These are phyloP conservation scores for Ruellia speciosa DNA, from an alignment of 305 asterid species.

Conservation along the genomic window DNA sequence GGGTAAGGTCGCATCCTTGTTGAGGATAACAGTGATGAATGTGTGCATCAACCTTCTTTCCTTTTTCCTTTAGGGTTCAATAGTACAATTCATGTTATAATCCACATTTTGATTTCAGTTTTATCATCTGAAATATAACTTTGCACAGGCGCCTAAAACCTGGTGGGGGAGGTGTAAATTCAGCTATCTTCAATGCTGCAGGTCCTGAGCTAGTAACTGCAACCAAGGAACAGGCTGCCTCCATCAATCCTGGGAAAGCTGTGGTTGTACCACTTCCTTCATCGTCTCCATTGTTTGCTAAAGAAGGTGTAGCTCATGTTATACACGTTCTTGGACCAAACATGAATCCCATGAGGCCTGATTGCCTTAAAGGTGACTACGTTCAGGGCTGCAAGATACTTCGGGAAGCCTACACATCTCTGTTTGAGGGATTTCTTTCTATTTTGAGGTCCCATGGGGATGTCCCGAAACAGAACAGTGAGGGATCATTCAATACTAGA, in stretches of 20 bases:
- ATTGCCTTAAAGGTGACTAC: slow-evolving; percentile 68
- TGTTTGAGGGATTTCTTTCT: slow-evolving; percentile 71
- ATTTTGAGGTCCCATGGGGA: slow-evolving; percentile 29
- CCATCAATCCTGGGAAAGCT: slow-evolving; percentile 65
- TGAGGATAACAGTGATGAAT: slow-evolving; percentile 10
- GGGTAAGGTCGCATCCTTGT: neutral
- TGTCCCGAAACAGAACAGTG: slow-evolving; percentile 17
- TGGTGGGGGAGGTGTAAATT: slow-evolving; percentile 94
- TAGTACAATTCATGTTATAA: slow-evolving; percentile 17
- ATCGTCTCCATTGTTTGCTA: slow-evolving; percentile 54
- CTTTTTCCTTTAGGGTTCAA: slow-evolving; percentile 1
- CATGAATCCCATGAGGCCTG: slow-evolving; percentile 88
- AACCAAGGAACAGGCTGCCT: slow-evolving; percentile 63
- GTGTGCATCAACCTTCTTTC: neutral
- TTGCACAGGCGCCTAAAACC: slow-evolving; percentile 76
- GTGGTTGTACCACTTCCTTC: slow-evolving; percentile 68
- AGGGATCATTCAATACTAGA: slow-evolving; percentile 18
- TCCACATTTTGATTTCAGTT: slow-evolving; percentile 17
- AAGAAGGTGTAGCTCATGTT: slow-evolving; percentile 82
- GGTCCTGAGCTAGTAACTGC: slow-evolving; percentile 64
- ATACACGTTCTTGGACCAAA: slow-evolving; percentile 97
- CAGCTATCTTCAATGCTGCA: slow-evolving; percentile 78
- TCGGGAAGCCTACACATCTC: slow-evolving; percentile 74
- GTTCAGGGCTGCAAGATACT: slow-evolving; percentile 63
- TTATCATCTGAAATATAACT: slow-evolving; percentile 30